Percentiles rank a stretch among this genome's conserved stretches.
Evolutionary conservation across 768 basidiomycete genomes (phyloP).

Genomic region (Lyophyllum decastes): DNA sequence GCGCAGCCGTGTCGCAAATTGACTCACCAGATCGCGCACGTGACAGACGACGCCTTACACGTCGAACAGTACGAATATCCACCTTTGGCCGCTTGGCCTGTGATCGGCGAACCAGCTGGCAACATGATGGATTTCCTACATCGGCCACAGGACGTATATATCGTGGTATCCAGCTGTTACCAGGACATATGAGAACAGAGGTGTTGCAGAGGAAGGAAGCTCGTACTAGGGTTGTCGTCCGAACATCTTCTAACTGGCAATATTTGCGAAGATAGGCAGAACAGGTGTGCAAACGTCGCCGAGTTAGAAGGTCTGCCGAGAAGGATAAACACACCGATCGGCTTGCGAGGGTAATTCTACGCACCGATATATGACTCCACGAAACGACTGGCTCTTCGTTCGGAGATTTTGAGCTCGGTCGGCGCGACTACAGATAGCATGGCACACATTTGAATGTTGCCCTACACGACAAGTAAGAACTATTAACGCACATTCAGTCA

Average conservation of each 20-base stretch:
- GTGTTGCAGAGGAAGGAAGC: slow-evolving; percentile 12
- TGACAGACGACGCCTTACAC: slow-evolving; percentile 50
- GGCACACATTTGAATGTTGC: slow-evolving; percentile 81
- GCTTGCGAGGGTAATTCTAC: no score
- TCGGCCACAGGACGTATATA: slow-evolving; percentile 69
- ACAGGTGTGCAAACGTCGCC: slow-evolving; percentile 60
- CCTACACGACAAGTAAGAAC: slow-evolving; percentile 40
- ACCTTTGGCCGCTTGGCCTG: slow-evolving; percentile 32
- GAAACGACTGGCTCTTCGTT: slow-evolving; percentile 48
- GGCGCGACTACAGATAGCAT: slow-evolving; percentile 66
- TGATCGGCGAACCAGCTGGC: slow-evolving; percentile 34
- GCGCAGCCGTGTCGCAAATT: background rate
- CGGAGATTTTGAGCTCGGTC: slow-evolving; percentile 53
- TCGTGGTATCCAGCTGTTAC: slow-evolving; percentile 63
- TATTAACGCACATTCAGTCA: background rate
- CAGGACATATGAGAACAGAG: background rate
- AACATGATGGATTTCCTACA: slow-evolving; percentile 65
- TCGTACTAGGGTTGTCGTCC: slow-evolving; percentile 52
- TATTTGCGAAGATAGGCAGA: slow-evolving; percentile 80
- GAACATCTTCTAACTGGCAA: slow-evolving; percentile 50
- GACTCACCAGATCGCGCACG: slow-evolving; percentile 76
- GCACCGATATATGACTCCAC: slow-evolving; percentile 76
- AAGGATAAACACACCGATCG: slow-evolving; percentile 43
- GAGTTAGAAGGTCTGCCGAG: slow-evolving; percentile 58
- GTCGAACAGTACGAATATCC: slow-evolving; percentile 56